Evolutionary conservation across 202 grass and related monocot genomes (phyloP), one percentile per base, ranked within the genome.

Genomic region (Bolboschoenoplectus hybrid): DNA sequence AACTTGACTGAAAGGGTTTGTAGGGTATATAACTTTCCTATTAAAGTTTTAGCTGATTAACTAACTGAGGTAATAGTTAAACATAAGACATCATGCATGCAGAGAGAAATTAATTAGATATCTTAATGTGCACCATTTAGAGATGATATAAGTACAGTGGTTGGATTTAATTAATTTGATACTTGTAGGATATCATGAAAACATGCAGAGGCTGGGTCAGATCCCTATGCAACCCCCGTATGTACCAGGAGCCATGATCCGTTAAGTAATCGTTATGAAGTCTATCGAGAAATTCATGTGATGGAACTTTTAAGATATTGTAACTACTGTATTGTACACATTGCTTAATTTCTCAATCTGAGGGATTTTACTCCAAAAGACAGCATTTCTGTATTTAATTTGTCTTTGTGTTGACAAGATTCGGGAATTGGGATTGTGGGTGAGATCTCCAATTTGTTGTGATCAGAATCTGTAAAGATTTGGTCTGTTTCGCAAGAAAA

Each of bases 171-270:
- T 36, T 36, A 2, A 34, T 78, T 2, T 78, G 32, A 56, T 57
- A 9, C 35, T 55, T 78, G 74, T 39, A 78, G 74, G 34, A 39
- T 56, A 78, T 57, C 20, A 17, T 6, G 50, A 78, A 40, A 78
- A 78, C 74, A 39, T 40, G 70, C 40, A 46, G 51, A 53, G 6
- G 12, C 47, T 36, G 39, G 74, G 32, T 39, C 74, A n/a, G 50
- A 34, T 34, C 5, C 9, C 1, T 7, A 78, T 78, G 74, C 74
- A 57, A 2, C 74, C 74, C 38, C 74, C 74, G 17, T 51, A 55
- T 6, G 6, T 0, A 39, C 74, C 26, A 56, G 74, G 74, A 57
- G 2, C 34, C 50, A 78, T 78, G 74, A 53, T 7, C 12, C 74
- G 74, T 39, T 78, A 39, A 74, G 34, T 12, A 74, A 51, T 52